Conservation (phyloP, 192 early-diverging fungal species). For the Chytriomyces confervae region DNA sequence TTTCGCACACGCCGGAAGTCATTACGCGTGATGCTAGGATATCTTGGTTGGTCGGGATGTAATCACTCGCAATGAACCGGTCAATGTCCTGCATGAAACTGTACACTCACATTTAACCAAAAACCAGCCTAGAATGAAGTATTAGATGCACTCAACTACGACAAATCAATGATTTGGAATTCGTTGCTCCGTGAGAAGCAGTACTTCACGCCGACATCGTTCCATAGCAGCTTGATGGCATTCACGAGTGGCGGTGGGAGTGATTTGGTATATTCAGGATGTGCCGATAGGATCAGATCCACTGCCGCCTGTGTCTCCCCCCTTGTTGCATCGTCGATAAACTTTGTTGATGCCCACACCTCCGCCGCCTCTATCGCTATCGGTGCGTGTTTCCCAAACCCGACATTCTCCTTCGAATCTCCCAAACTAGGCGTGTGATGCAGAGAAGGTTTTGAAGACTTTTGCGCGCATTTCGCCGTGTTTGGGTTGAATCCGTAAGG, state of each 20-base stretch:
- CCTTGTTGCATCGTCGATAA: not conserved
- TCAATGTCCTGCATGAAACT: slow-evolving; percentile 32
- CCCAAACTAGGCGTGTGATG: not conserved
- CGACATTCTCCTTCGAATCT: slow-evolving; percentile 3
- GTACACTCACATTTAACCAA: not conserved
- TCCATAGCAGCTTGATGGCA: slow-evolving; percentile 84
- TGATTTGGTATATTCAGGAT: slow-evolving; percentile 75
- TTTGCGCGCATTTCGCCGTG: not conserved
- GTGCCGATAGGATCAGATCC: not conserved
- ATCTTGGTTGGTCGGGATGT: slow-evolving; percentile 27
- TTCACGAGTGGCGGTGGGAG: slow-evolving; percentile 77
- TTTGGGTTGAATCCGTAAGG: slow-evolving; percentile 23
- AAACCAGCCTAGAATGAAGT: not conserved
- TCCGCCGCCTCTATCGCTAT: not conserved
- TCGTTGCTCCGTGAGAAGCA: slow-evolving; percentile 83
- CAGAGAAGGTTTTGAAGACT: not conserved
- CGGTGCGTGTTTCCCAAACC: not conserved
- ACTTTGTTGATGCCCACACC: slow-evolving; percentile 74
- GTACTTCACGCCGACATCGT: slow-evolving; percentile 81
- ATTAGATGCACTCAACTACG: slow-evolving; percentile 40
- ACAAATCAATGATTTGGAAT: slow-evolving; percentile 94
- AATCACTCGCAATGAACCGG: not conserved
- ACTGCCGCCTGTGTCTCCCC: slow-evolving; percentile 2
- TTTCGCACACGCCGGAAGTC: slow-evolving; percentile 27
- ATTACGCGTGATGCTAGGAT: slow-evolving; percentile 24